These are phyloP conservation scores for Aureobasidium mangrovei DNA, from an alignment of 2,329 filamentous ascomycete species.

Conservation along the genomic window DNA sequence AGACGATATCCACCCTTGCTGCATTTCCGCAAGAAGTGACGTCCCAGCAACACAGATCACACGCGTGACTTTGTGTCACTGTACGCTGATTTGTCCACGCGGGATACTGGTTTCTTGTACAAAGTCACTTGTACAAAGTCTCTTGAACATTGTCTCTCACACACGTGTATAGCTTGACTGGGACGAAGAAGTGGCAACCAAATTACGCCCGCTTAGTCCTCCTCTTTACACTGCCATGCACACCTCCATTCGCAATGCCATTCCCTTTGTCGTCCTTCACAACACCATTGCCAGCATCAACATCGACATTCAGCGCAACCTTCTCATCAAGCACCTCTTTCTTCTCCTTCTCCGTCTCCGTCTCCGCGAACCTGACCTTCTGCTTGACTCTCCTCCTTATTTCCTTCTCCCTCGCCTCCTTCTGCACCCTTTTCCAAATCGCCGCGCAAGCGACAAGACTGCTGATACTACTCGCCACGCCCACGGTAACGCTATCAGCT, in stretches of 20 bases:
- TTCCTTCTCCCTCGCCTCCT: neutral
- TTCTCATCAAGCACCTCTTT: neutral
- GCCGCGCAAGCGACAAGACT: slow-evolving; percentile 53
- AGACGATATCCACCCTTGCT: too few relatives aligned
- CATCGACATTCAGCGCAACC: neutral
- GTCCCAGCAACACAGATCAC: too few relatives aligned
- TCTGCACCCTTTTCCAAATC: slow-evolving; percentile 43
- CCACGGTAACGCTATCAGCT: slow-evolving; percentile 44
- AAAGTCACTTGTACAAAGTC: too few relatives aligned
- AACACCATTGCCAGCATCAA: neutral
- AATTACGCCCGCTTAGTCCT: neutral
- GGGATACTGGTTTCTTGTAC: too few relatives aligned
- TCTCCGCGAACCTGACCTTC: slow-evolving; percentile 5
- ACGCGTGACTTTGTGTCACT: too few relatives aligned
- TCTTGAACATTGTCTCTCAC: too few relatives aligned
- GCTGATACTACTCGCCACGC: slow-evolving; percentile 51
- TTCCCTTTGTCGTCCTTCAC: neutral
- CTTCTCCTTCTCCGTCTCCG: neutral
- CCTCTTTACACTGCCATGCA: neutral
- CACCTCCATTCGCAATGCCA: neutral
- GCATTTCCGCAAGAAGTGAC: too few relatives aligned
- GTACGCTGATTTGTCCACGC: too few relatives aligned
- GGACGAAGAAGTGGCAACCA: too few relatives aligned
- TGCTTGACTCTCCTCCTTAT: neutral
- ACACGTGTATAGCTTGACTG: too few relatives aligned